phyloP scores from a whole-genome alignment of 139 green algal species.

The Edaphochlamys debaryana region DNA sequence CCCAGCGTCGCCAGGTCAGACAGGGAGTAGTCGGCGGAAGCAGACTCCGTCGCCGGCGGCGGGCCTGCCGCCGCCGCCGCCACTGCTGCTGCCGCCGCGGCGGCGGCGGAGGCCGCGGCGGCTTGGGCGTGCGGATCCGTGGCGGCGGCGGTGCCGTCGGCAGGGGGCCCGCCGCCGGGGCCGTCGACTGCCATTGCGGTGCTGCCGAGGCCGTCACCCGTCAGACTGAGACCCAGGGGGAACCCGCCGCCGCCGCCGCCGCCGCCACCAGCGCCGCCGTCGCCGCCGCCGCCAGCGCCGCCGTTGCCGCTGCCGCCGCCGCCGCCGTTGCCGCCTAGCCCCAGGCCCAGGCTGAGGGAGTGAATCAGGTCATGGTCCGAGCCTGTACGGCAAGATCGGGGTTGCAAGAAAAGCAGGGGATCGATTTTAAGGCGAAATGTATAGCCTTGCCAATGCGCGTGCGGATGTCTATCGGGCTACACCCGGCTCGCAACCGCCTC shows the following conservation, averaged over 20 bases:
- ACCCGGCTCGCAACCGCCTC: background rate
- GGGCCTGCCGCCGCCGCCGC: background rate
- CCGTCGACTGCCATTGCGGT: too few species aligned
- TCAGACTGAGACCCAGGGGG: conserved; percentile 22
- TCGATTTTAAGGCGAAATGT: too few species aligned
- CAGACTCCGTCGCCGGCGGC: background rate
- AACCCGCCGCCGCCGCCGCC: too few species aligned
- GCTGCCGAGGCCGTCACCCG: background rate
- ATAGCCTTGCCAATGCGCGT: too few species aligned
- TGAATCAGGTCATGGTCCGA: conserved; percentile 39
- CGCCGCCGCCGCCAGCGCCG: background rate
- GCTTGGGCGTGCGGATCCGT: too few species aligned
- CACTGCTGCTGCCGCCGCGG: background rate
- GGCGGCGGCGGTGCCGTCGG: background rate
- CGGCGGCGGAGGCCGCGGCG: background rate
- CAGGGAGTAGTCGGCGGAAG: conserved; percentile 19
- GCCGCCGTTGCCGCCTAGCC: background rate
- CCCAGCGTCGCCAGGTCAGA: conserved; percentile 22
- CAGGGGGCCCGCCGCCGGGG: background rate
- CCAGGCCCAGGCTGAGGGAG: background rate
- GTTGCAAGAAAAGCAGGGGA: too few species aligned
- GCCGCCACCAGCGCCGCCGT: background rate
- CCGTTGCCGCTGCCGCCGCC: too few species aligned
- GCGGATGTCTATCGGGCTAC: too few species aligned
- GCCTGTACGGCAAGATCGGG: background rate